These are phyloP conservation scores for Rhododendron ovatum DNA, from an alignment of 148 eudicot genomes.

Conservation along the genomic window DNA sequence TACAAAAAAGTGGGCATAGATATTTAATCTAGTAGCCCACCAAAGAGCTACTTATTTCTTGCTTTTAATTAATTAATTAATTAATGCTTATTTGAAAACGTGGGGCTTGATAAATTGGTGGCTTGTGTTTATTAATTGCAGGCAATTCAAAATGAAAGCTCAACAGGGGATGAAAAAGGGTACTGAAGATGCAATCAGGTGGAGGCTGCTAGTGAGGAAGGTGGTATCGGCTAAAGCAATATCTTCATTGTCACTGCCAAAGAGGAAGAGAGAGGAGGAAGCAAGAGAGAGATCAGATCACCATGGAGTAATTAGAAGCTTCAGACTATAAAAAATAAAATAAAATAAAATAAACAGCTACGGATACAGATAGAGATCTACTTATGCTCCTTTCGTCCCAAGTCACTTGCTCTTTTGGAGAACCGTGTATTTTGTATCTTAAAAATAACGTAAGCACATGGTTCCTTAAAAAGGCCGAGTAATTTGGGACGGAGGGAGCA, in stretches of 20 bases:
- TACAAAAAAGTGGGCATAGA: too few relatives aligned
- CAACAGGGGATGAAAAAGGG: conserved; percentile 36
- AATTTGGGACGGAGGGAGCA: background rate
- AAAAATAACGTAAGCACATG: too few relatives aligned
- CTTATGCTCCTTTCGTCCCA: too few relatives aligned
- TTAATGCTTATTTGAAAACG: background rate
- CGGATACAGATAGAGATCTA: background rate
- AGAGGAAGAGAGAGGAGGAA: conserved; percentile 22
- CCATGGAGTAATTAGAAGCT: conserved; percentile 2
- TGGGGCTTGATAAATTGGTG: background rate
- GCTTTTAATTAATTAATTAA: background rate
- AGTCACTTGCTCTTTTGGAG: too few relatives aligned
- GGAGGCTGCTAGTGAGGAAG: conserved; percentile 72
- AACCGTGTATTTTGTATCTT: too few relatives aligned
- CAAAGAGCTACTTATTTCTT: background rate
- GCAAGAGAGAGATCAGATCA: conserved; percentile 6
- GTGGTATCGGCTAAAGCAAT: conserved; percentile 37
- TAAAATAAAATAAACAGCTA: background rate
- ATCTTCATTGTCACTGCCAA: conserved; percentile 19
- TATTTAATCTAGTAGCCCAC: too few relatives aligned
- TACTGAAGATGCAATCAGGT: conserved; percentile 39
- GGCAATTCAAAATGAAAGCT: conserved; percentile 60
- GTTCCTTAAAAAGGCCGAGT: background rate
- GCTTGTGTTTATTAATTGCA: conserved; percentile 16
- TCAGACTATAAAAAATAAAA: background rate